Base-by-base conservation (phyloP, 768 basidiomycete genomes). In the Auricularia cornea region DNA sequence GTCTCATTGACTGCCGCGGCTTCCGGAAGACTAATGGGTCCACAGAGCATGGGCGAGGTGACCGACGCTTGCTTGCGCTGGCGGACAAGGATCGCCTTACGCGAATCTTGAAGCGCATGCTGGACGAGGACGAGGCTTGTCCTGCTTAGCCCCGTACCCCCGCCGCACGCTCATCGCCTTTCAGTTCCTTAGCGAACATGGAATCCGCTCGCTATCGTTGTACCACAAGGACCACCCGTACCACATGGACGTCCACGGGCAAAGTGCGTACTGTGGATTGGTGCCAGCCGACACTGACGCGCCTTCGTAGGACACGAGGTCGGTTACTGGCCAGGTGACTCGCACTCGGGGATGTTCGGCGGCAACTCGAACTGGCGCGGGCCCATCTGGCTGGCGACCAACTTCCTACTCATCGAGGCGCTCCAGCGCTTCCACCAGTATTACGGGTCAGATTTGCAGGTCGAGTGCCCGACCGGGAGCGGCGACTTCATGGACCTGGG, bases 301-400 rank as follows among this genome's bases (percentile, higher is more conserved):
- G 35, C 35, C 35, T 38, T 38, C 10, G 35, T 38, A 48, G 44
- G 30, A 2, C 92, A 97, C 72, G 91, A 94, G 70, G 92, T 98
- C 32, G 84, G 84, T 35, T 99, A 98, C 75, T 98, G 97, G 97
- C 96, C 97, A 1, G 97, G 95, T 10, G 97, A 99, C 72, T 98
- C 96, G 2, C 85, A 84, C 68, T 94, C 92, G 12, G 95, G 94
- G 57, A 99, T 99, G 96, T 96, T 97, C 74, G 94, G 94, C 60
- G 93, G 92, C n/a, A 95, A 94, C 71, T 94, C 92, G n/a, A 95
- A 94, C 68, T 96, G 93, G 93, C 80, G 94, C 72, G 94, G 94
- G n/a, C 89, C 90, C 3, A 89, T 91, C 63, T 92, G 89, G 97
- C 85, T 98, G 48, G 94, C 97, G 10, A 92, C 93, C 61, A 98